phyloP scores from a whole-genome alignment of 768 basidiomycete genomes.

The Trametes elegans region DNA sequence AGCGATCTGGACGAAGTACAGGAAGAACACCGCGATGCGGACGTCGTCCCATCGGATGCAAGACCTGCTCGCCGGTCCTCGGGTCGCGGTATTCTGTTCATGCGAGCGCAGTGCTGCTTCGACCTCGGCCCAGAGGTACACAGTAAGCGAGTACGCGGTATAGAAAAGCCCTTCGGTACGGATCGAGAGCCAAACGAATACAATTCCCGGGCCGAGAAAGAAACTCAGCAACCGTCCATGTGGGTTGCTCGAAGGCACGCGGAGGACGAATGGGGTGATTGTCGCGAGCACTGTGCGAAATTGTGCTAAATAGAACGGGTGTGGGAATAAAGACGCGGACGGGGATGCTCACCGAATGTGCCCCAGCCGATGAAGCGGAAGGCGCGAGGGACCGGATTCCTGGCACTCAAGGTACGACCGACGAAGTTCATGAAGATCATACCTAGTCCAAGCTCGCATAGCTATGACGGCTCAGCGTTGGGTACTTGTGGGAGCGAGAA shows the following conservation, averaged over 20 bases:
- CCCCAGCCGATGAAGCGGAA: constrained; percentile 68
- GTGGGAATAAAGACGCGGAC: background rate
- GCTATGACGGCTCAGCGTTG: constrained; percentile 8
- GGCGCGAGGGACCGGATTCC: constrained; percentile 56
- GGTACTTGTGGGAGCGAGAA: background rate
- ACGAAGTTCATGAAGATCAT: constrained; percentile 60
- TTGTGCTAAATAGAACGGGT: background rate
- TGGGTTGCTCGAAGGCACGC: constrained; percentile 32
- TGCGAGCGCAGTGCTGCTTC: constrained; percentile 42
- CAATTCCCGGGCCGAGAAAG: constrained; percentile 71
- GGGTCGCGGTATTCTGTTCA: too few species aligned
- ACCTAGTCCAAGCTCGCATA: constrained; percentile 22
- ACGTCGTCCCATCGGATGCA: constrained; percentile 50
- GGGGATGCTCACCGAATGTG: constrained; percentile 55
- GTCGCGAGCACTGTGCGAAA: constrained; percentile 35
- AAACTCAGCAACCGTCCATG: constrained; percentile 55
- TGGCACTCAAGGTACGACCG: constrained; percentile 56
- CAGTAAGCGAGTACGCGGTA: constrained; percentile 60
- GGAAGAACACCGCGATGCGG: constrained; percentile 74
- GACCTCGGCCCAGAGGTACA: constrained; percentile 66
- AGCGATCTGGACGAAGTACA: constrained; percentile 84
- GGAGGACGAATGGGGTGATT: constrained; percentile 45
- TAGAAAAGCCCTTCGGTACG: constrained; percentile 82
- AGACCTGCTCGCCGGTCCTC: constrained; percentile 16
- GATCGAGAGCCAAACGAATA: constrained; percentile 79